Conservation (phyloP, 73 alveolate species). For the Paraurostyla sp. region DNA sequence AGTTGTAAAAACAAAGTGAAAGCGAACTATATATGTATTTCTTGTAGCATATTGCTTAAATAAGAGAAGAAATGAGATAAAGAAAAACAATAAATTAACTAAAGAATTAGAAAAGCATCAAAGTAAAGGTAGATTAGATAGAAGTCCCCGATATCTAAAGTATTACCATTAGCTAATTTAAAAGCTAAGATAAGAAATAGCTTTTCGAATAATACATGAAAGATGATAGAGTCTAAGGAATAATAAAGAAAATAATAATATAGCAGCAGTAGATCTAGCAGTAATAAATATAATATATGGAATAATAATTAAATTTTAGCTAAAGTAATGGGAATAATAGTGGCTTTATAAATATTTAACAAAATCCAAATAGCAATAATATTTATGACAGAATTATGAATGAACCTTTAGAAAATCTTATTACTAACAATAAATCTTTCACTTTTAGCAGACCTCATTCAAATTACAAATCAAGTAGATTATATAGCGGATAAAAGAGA, state of each 20-base stretch:
- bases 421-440: background rate
- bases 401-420: background rate
- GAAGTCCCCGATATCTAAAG: constrained; percentile 51
- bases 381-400: constrained; percentile 45
- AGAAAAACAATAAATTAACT: constrained; percentile 36
- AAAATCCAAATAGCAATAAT: background rate
- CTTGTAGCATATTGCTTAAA: background rate
- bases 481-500: constrained; percentile 22
- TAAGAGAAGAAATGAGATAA: constrained; percentile 54
- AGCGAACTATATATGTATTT: constrained; percentile 24
- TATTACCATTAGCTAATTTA: constrained; percentile 2
- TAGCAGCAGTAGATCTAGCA: background rate
- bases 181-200: constrained; percentile 43
- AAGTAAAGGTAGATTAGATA: constrained; percentile 21
- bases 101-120: constrained; percentile 22
- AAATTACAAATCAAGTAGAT: constrained; percentile 24
- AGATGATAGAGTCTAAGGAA: constrained; percentile 34
- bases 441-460: constrained; percentile 20
- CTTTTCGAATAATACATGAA: constrained; percentile 2
- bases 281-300: background rate
- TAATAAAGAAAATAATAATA: background rate
- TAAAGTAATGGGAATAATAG: background rate
- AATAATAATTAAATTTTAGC: background rate
- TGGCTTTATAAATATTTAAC: background rate
- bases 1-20: background rate